Evolutionary conservation across 257 asterid genomes (phyloP), one percentile per base, ranked within the genome.

Genomic region (Capsicum baccatum): DNA sequence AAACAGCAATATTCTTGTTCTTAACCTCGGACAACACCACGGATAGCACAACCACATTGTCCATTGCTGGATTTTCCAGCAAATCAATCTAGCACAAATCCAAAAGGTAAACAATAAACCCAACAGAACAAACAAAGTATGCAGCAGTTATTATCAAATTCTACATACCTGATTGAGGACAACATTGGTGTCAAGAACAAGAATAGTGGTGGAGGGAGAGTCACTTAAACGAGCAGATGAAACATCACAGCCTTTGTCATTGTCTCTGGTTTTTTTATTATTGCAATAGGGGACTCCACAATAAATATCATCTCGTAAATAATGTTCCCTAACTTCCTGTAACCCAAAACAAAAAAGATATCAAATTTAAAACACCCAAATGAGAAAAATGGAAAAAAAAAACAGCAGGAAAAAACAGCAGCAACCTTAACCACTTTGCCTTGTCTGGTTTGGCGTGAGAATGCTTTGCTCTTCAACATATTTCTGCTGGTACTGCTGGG

Each of bases 1-100:
- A 92, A 48, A 96, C 94, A 5, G 92, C 85, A 37, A 92, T 87
- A 60, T 94, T 94, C 88, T 92, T 96, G 91, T 96, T 93, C 90
- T 94, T 97, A 87, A 94, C 99, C 92, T 97, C 99, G 87, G 94
- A 92, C 91, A 93, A 79, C 86, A 97, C 99, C 78, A 97, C 87
- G 1, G 98, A 91, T 13, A 97, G 91, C 89, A 97, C 97, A 66
- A 95, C 98, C 71, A 97, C 99, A 79, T 97, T 92, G 60, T 97
- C 97, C 50, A 97, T 90, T 0, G 97, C 97, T 1, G 97, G 94
- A 89, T 91, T 95, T 86, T 97, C 99, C 91, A 97, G 88, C 87
- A 97, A 92, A 92, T 97, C 99, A 91, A 97, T 95, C 98, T 95
- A 86, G 66, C 35, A 48, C 47, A 81, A 44, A 14, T 56, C 50